phyloP scores from a whole-genome alignment of 768 basidiomycete species.

The Serendipita sp. region DNA sequence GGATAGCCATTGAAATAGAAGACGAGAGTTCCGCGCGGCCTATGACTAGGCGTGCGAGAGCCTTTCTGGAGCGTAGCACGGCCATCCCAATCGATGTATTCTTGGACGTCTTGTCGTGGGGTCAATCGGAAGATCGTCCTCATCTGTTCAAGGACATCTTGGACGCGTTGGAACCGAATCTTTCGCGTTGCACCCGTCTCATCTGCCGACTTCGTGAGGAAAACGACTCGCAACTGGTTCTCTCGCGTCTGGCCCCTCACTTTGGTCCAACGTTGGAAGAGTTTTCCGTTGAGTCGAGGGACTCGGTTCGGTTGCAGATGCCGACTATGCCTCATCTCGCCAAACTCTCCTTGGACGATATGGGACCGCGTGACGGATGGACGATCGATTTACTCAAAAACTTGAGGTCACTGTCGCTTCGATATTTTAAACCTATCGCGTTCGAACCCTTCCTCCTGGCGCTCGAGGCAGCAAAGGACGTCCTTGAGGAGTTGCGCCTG shows the following conservation, averaged over 20 bases:
- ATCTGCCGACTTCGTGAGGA: background rate
- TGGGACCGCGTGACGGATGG: background rate
- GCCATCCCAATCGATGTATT: background rate
- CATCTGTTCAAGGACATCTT: background rate
- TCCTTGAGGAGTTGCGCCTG: background rate
- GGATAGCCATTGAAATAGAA: background rate
- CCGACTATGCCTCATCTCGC: background rate
- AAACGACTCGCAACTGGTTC: background rate
- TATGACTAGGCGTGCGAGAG: background rate
- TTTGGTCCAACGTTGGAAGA: background rate
- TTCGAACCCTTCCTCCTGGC: slow-evolving; percentile 1
- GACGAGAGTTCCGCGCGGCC: background rate
- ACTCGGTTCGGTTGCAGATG: background rate
- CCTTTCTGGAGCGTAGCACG: background rate
- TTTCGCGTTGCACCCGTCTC: background rate
- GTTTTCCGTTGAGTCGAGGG: background rate
- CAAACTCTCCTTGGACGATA: background rate
- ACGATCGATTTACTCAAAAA: background rate
- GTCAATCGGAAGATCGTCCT: background rate
- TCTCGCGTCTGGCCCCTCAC: background rate
- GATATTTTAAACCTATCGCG: background rate
- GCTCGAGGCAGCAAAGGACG: background rate
- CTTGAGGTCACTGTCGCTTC: background rate
- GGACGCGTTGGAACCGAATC: background rate
- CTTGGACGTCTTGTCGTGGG: background rate